Evolutionary conservation across 2,329 filamentous ascomycete genomes (phyloP), one percentile per base, ranked within the genome.

Genomic region (Phialophora chinensis): DNA sequence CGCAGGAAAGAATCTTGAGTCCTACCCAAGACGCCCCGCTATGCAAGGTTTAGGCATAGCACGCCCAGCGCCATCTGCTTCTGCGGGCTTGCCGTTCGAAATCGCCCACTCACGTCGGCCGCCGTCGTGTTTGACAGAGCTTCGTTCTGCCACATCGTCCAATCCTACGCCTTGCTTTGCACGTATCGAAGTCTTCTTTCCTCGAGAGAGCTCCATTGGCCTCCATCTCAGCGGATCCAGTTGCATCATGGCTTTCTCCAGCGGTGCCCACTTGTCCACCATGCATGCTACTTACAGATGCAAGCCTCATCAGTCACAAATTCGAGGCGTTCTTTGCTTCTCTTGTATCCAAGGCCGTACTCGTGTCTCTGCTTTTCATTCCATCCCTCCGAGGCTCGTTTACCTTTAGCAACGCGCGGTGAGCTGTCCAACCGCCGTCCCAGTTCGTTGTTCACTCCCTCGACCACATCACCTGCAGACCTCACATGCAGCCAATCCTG

Each of bases 401-500:
- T 38, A 33, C 14, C 61, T 23, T n/a, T 38, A 14, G 35, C 42
- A 23, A 25, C 38, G n/a, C 6, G 38, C 54, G 27, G 27, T 58
- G 60, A 47, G 25, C 23, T n/a, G 7, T 60, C 49, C 25, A 14
- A 20, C 33, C 58, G 38, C 31, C 49, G 17, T 11, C 4, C 38
- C 50, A 50, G 20, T 54, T 56, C 44, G 31, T 27, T 35, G 31
- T 52, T 62, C 59, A 50, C 57, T 23, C 20, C 31, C 54, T 49
- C 56, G 14, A 42, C 49, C 63, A 29, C 35, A 63, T 35, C 44
- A 63, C 55, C 50, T 42, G 58, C 60, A 25, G 49, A 38, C 59
- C 27, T 66, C 67, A 66, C 62, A 71, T 69, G 69, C 59, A 38
- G 33, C 62, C 62, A 63, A 57, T 65, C 54, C 29, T 38, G 53